phyloP scores from a whole-genome alignment of 2,329 filamentous ascomycete genomes.

The Exophiala sp. region DNA sequence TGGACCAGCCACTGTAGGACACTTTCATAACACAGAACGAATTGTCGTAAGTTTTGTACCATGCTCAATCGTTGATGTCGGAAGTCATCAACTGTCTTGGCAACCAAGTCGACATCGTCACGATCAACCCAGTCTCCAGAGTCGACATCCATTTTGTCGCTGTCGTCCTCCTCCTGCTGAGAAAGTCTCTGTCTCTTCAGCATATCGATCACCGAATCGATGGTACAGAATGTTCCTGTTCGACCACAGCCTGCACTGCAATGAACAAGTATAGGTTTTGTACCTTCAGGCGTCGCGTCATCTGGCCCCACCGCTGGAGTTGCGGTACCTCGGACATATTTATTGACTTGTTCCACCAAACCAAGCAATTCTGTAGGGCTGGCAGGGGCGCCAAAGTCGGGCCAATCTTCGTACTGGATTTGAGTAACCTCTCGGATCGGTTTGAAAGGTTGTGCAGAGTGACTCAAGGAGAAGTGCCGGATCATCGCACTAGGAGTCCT shows the following conservation, averaged over 20 bases:
- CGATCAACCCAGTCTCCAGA: conserved; percentile 61
- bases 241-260: conserved; percentile 95
- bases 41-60: conserved; percentile 92
- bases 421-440: conserved; percentile 92
- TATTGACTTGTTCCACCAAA: conserved; percentile 82
- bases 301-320: conserved; percentile 46
- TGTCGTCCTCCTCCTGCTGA: conserved; percentile 13
- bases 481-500: conserved; percentile 76
- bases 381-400: conserved; percentile 90
- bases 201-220: conserved; percentile 95
- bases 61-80: conserved; percentile 84
- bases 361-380: conserved; percentile 82
- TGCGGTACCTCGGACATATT: conserved; percentile 50
- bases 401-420: conserved; percentile 93
- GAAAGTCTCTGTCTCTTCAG: conserved; percentile 72
- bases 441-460: conserved; percentile 72
- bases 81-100: conserved; percentile 87
- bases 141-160: conserved; percentile 30
- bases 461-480: conserved; percentile 79
- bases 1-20: conserved; percentile 76
- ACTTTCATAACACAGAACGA: conserved; percentile 94
- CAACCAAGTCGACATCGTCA: conserved; percentile 72
- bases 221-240: conserved; percentile 93
- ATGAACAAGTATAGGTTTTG: conserved; percentile 81
- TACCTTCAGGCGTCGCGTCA: conserved; percentile 54